Conservation (phyloP, 2,329 filamentous ascomycete genomes). For the Colletotrichum lini region DNA sequence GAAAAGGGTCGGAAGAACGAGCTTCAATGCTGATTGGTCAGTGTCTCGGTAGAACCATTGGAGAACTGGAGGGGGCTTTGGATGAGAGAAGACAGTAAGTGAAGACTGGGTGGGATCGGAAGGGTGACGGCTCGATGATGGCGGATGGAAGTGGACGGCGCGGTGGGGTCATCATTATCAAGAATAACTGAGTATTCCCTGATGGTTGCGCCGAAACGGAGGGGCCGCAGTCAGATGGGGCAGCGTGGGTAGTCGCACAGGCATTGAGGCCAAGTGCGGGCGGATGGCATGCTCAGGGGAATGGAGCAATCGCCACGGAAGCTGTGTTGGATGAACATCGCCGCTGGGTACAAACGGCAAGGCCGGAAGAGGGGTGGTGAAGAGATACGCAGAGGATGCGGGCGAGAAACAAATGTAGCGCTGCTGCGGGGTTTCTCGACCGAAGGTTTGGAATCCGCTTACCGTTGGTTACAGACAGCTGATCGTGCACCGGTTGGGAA, state of each 20-base stretch:
- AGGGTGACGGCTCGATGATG: conserved; percentile 32
- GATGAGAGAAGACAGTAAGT: background rate
- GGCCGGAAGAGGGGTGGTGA: conserved; percentile 6
- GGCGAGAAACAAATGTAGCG: conserved; percentile 4
- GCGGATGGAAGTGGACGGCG: background rate
- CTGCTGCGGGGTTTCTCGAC: conserved; percentile 15
- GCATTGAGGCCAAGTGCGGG: conserved; percentile 1
- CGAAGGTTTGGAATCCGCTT: conserved; percentile 25
- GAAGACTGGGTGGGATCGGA: background rate
- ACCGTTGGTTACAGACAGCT: background rate
- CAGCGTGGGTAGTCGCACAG: conserved; percentile 23
- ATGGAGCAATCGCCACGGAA: conserved; percentile 14
- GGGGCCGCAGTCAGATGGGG: conserved; percentile 30
- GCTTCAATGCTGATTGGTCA: conserved; percentile 27
- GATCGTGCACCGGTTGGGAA: background rate
- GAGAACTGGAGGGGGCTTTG: background rate
- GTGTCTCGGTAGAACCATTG: background rate
- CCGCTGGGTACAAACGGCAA: conserved; percentile 23
- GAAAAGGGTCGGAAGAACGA: background rate
- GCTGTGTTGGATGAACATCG: background rate
- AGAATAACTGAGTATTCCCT: conserved; percentile 22
- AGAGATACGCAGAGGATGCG: background rate
- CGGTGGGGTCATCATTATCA: conserved; percentile 23
- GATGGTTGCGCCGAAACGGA: conserved; percentile 26
- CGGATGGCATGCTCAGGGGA: background rate